Evolutionary conservation across 768 basidiomycete genomes (phyloP), one percentile per base, ranked within the genome.

Genomic region (Cystobasidium tubakii): DNA sequence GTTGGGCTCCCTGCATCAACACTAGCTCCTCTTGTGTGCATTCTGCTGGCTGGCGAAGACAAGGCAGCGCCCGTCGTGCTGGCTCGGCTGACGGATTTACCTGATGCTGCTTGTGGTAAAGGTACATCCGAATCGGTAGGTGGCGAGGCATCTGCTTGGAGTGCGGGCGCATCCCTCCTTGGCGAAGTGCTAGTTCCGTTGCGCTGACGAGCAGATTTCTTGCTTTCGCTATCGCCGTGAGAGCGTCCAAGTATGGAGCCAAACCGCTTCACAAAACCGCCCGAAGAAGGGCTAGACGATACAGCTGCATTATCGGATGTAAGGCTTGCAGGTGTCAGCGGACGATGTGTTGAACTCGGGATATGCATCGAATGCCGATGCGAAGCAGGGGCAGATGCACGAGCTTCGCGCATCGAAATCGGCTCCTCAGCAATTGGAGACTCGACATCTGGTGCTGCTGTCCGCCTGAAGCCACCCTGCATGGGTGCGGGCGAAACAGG

Each of bases 401-500:
- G 69, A 33, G 50, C n/a, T 29, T 60, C 57, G 27, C 57, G 57
- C 13, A 29, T 2, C 29, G 57, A 21, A 53, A 25, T 23, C 54
- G 39, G 17, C 43, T 27, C 66, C 53, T 53, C 69, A 3, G 42
- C 63, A 15, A 65, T 34, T n/a, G 46, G 27, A 25, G 69, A 53
- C 33, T 55, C 69, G 9, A 53, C 46, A 39, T 71, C 69, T 29
- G 69, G 69, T 10, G 69, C 69, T 7, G 69, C 69, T 6, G 69
- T 71, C 54, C 69, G 50, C 10, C 69, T 23, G 43, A 71, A 71
- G 31, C 69, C 69, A 23, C 69, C 69, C 27, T 71, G 69, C 69
- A 71, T 71, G 54, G 69, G 27, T 34, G 50, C 54, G n/a, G 69
- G 69, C 27, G 66, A 69, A 15, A 50, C 46, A 12, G 66, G 66